Evolutionary conservation across 2,329 filamentous ascomycete species (phyloP).

Genomic region (Leptographium flavum): DNA sequence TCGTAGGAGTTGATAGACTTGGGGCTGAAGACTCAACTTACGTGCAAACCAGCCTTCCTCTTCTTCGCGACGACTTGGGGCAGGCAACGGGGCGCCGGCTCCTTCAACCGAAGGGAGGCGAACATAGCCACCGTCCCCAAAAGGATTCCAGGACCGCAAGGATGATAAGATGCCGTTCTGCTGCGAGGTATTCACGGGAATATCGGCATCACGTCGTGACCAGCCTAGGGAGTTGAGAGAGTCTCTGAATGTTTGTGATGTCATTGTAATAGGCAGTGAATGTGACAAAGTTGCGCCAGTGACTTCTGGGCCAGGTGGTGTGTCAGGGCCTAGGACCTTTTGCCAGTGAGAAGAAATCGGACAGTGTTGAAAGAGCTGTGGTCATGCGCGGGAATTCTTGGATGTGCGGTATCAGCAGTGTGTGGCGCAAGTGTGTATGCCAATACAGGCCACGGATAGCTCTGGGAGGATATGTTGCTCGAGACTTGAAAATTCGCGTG

Average conservation of each 20-base stretch:
- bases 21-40: constrained; percentile 41
- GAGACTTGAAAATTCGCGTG: no score
- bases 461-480: no score
- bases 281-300: no score
- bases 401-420: no score
- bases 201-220: constrained; percentile 70
- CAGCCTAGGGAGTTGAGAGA: constrained; percentile 91
- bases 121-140: constrained; percentile 74
- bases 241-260: constrained; percentile 78
- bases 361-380: no score
- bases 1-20: constrained; percentile 14
- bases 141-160: constrained; percentile 77
- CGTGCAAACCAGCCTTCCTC: constrained; percentile 90
- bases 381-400: no score
- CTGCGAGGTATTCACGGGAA: constrained; percentile 58
- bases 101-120: constrained; percentile 75
- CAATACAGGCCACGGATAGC: no score
- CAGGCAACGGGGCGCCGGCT: constrained; percentile 73
- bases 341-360: no score
- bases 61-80: constrained; percentile 73
- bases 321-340: no score
- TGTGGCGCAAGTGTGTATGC: neutral
- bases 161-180: constrained; percentile 65
- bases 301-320: neutral
- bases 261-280: constrained; percentile 38